A percentile compares a stretch with the other conserved stretches of the same genome.
phyloP scores from a whole-genome alignment of 371 early-diverging fungal genomes.

The Apophysomyces elegans region DNA sequence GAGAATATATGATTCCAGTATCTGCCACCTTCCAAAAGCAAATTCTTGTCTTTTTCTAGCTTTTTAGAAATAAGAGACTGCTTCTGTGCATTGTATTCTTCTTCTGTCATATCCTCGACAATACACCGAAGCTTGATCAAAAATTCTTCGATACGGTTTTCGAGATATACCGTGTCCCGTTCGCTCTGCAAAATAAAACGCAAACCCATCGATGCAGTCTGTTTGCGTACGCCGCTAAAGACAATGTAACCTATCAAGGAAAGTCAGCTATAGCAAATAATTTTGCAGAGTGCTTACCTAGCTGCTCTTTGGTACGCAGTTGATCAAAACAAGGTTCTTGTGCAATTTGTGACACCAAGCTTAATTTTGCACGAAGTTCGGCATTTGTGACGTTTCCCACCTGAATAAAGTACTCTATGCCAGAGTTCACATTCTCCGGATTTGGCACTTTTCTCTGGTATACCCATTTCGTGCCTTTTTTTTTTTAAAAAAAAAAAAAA shows the following conservation, averaged over 20 bases:
- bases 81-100: slow-evolving; percentile 78
- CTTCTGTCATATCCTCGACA: slow-evolving; percentile 68
- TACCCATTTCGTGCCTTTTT: slow-evolving; percentile 58
- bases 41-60: slow-evolving; percentile 87
- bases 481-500: background rate
- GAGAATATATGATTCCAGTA: slow-evolving; percentile 82
- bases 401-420: slow-evolving; percentile 82
- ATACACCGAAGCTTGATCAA: slow-evolving; percentile 55
- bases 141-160: slow-evolving; percentile 82
- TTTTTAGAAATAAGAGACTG: slow-evolving; percentile 73
- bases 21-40: slow-evolving; percentile 76
- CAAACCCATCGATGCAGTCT: slow-evolving; percentile 67
- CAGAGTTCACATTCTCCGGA: slow-evolving; percentile 83
- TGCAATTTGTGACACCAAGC: slow-evolving; percentile 77
- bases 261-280: slow-evolving; percentile 22
- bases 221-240: slow-evolving; percentile 71
- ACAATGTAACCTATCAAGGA: slow-evolving; percentile 68
- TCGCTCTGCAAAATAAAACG: slow-evolving; percentile 90
- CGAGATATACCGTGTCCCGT: slow-evolving; percentile 81
- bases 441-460: slow-evolving; percentile 72
- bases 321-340: slow-evolving; percentile 92
- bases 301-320: slow-evolving; percentile 90
- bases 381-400: slow-evolving; percentile 61
- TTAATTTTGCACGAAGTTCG: slow-evolving; percentile 64
- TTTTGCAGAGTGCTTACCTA: slow-evolving; percentile 48